Percentiles rank a stretch among this genome's conserved stretches.
These are phyloP conservation scores for Fusarium xyrophilum DNA, from an alignment of 2,329 filamentous ascomycete species.

Conservation along the genomic window DNA sequence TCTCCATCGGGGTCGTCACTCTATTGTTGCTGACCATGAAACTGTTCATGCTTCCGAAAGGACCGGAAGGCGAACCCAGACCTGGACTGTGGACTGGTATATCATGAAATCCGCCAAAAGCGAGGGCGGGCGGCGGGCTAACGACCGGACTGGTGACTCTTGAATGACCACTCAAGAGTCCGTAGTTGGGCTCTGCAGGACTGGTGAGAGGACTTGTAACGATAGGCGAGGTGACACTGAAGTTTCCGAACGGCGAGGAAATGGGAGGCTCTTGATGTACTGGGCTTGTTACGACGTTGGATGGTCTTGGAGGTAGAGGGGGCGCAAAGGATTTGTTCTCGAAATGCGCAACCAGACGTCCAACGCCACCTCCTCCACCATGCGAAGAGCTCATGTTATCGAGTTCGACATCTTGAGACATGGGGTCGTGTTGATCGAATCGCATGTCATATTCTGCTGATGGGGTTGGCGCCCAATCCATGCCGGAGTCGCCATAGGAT, in stretches of 20 bases:
- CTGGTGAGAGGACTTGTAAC: slow-evolving; percentile 45
- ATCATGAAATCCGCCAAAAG: slow-evolving; percentile 46
- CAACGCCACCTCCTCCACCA: slow-evolving; percentile 43
- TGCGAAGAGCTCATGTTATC: slow-evolving; percentile 39
- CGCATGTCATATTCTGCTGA: slow-evolving; percentile 40
- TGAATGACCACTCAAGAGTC: slow-evolving; percentile 41
- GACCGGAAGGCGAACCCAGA: slow-evolving; percentile 38
- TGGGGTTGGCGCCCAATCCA: slow-evolving; percentile 50
- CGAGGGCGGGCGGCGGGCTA: slow-evolving; percentile 41
- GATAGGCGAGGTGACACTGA: slow-evolving; percentile 41
- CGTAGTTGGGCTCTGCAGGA: slow-evolving; percentile 45
- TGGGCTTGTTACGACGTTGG: slow-evolving; percentile 40
- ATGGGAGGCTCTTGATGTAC: slow-evolving; percentile 37
- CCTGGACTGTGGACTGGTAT: slow-evolving; percentile 42
- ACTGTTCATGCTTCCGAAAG: slow-evolving; percentile 46
- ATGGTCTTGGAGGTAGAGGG: slow-evolving; percentile 48
- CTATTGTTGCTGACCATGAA: slow-evolving; percentile 44
- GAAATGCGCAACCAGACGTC: slow-evolving; percentile 51
- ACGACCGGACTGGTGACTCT: slow-evolving; percentile 46
- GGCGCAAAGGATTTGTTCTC: slow-evolving; percentile 49
- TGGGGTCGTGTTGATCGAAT: slow-evolving; percentile 39
- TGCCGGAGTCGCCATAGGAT: slow-evolving; percentile 42
- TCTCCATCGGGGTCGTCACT: slow-evolving; percentile 40
- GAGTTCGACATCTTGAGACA: slow-evolving; percentile 41
- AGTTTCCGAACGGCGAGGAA: slow-evolving; percentile 45